Evolutionary conservation across 164 flowering plant species (phyloP).

Genomic region (Vitis cinerea): DNA sequence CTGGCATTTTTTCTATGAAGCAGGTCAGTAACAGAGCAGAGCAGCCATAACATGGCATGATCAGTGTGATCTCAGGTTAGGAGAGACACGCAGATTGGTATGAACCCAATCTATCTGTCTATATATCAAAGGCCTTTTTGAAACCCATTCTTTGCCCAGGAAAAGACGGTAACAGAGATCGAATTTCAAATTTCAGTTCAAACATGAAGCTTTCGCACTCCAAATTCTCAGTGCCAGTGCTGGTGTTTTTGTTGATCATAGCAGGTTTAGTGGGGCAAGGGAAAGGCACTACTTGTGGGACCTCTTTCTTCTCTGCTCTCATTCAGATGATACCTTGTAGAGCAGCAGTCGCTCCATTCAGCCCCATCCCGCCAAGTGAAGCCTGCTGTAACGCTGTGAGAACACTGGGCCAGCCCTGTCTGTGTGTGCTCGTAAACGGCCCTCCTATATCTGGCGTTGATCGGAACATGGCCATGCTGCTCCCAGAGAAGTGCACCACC

Average conservation of each 20-base stretch:
- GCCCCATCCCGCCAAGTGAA: slow-evolving; percentile 71
- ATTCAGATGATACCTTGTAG: slow-evolving; percentile 87
- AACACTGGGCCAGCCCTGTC: slow-evolving; percentile 76
- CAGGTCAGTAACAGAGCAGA: neutral
- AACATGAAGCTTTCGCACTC: slow-evolving; percentile 24
- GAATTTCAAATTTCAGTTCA: neutral
- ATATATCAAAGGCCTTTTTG: slow-evolving; percentile 3
- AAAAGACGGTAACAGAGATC: neutral
- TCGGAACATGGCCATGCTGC: slow-evolving; percentile 71
- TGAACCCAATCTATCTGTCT: slow-evolving; percentile 8
- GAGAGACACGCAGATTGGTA: slow-evolving; percentile 23
- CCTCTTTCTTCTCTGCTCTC: slow-evolving; percentile 75
- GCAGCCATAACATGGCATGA: slow-evolving; percentile 20
- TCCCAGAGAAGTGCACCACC: slow-evolving; percentile 71
- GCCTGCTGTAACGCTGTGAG: slow-evolving; percentile 72
- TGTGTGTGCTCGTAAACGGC: slow-evolving; percentile 76
- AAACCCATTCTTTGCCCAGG: neutral
- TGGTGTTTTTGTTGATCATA: slow-evolving; percentile 28
- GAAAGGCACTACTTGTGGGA: slow-evolving; percentile 41
- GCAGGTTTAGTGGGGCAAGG: slow-evolving; percentile 33
- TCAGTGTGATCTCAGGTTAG: slow-evolving; percentile 26
- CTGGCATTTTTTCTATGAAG: neutral
- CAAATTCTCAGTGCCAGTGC: slow-evolving; percentile 12
- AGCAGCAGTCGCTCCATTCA: slow-evolving; percentile 70
- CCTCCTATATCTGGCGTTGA: slow-evolving; percentile 87